Conservation (phyloP, 306 rosid genomes). For the Amphicarpaea edgeworthii region DNA sequence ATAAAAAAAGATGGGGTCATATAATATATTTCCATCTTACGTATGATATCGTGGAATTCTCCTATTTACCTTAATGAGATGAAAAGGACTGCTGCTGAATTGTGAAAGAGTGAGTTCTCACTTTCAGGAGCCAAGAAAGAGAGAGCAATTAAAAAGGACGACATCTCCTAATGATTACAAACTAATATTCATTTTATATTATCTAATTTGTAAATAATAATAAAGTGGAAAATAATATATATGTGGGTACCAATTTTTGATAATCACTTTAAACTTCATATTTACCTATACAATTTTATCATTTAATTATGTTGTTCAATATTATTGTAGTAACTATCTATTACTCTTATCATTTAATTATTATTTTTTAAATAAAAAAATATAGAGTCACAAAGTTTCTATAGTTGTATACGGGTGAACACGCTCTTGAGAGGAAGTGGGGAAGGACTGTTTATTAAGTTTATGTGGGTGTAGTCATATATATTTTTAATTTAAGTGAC, state of each 20-base stretch:
- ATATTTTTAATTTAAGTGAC: too few species aligned
- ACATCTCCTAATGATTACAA: neutral
- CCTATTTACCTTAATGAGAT: conserved; percentile 1
- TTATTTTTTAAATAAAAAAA: too few species aligned
- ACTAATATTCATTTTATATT: neutral
- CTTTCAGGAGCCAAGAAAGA: conserved; percentile 1
- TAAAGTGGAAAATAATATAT: too few species aligned
- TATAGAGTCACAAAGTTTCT: too few species aligned
- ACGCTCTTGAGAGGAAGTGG: neutral
- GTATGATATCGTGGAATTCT: neutral
- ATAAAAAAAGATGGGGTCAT: neutral
- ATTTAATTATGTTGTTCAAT: too few species aligned
- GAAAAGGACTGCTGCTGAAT: conserved; percentile 16
- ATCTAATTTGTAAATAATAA: neutral
- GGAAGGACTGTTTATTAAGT: neutral
- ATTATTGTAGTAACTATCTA: too few species aligned
- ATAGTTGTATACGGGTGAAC: too few species aligned
- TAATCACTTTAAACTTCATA: too few species aligned
- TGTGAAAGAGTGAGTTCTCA: conserved; percentile 10
- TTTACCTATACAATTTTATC: too few species aligned
- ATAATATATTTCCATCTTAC: neutral
- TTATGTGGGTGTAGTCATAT: neutral
- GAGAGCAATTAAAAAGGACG: neutral
- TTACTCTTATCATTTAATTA: too few species aligned
- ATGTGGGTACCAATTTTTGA: too few species aligned